Conservation (phyloP, 345 rosid genomes). For the Bruguiera gymnorhiza region DNA sequence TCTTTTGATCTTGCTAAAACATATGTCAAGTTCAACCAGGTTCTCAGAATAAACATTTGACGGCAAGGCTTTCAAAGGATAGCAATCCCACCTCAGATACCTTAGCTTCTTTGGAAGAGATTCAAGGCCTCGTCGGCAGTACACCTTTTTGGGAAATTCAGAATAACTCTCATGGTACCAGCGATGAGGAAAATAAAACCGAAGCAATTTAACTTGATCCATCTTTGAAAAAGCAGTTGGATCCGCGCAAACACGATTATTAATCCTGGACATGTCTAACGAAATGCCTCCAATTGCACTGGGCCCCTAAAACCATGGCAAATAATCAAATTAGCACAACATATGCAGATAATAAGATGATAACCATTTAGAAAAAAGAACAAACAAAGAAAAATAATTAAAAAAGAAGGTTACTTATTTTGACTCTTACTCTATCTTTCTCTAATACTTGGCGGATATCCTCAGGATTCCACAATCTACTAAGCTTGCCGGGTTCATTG, state of each 20-base stretch:
- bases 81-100: constrained; percentile 2
- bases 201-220: too few species aligned
- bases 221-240: neutral
- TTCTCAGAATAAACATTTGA: neutral
- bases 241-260: neutral
- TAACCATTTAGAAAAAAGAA: neutral
- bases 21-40: constrained; percentile 4
- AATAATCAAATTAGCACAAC: neutral
- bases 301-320: neutral
- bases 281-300: neutral
- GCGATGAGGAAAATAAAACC: too few species aligned
- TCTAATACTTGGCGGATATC: too few species aligned
- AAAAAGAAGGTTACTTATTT: too few species aligned
- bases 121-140: neutral
- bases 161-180: too few species aligned
- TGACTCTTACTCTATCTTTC: too few species aligned
- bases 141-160: neutral
- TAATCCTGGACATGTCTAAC: neutral
- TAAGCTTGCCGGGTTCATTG: too few species aligned
- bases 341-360: too few species aligned
- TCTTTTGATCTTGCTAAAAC: neutral
- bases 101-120: neutral
- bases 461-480: too few species aligned
- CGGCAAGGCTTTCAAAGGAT: constrained; percentile 6
- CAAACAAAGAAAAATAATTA: too few species aligned